phyloP scores from a whole-genome alignment of 495 filamentous ascomycete species.

The Haplographium delicatum region DNA sequence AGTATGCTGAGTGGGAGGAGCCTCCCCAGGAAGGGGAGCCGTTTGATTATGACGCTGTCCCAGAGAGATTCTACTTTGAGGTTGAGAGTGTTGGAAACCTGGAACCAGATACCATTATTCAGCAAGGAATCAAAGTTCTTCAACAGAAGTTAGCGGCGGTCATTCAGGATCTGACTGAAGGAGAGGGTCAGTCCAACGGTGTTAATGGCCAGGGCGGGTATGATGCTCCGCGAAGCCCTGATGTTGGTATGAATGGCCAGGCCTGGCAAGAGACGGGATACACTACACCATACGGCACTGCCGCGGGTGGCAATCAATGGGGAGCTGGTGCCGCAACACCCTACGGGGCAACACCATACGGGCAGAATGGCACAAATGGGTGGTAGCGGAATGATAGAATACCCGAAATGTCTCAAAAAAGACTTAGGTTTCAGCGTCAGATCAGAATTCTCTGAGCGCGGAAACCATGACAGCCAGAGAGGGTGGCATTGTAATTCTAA shows the following conservation, averaged over 20 bases:
- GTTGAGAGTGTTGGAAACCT: constrained; percentile 86
- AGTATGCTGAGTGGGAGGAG: constrained; percentile 84
- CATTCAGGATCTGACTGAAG: constrained; percentile 62
- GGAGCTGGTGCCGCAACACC: constrained; percentile 58
- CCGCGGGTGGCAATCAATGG: constrained; percentile 50
- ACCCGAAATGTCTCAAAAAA: background rate
- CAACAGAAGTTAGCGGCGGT: constrained; percentile 84
- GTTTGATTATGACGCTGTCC: constrained; percentile 87
- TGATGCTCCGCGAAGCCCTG: constrained; percentile 56
- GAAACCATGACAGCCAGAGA: background rate
- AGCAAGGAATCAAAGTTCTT: constrained; percentile 81
- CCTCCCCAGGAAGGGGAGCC: constrained; percentile 71
- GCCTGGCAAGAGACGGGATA: constrained; percentile 57
- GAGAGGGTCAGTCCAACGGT: constrained; percentile 44
- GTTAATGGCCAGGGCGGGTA: constrained; percentile 47
- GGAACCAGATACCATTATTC: constrained; percentile 79
- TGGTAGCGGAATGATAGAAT: constrained; percentile 11
- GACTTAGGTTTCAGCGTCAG: no score
- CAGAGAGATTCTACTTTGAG: constrained; percentile 82
- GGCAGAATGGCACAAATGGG: constrained; percentile 36
- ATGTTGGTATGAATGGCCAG: constrained; percentile 52
- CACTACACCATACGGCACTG: constrained; percentile 68
- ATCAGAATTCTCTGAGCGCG: background rate
- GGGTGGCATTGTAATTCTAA: constrained; percentile 3
- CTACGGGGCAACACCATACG: constrained; percentile 69